Conservation (phyloP, 2,329 filamentous ascomycete species). For the Ophiocordyceps camponoti-leonardi region DNA sequence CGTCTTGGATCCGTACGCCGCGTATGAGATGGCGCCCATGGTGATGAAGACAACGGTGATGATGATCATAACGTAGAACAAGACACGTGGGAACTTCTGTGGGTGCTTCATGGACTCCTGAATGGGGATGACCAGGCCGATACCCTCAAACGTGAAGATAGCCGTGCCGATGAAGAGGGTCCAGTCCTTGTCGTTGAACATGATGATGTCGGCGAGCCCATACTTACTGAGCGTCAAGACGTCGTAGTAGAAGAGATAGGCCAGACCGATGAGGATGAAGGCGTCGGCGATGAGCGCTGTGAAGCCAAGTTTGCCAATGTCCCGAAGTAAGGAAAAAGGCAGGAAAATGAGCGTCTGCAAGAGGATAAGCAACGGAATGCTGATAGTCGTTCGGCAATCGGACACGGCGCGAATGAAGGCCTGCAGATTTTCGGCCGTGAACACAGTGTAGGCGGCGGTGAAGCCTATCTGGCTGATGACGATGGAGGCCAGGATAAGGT, state of each 20-base stretch:
- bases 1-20: slow-evolving; percentile 85
- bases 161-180: slow-evolving; percentile 96
- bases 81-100: slow-evolving; percentile 74
- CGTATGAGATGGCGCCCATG: slow-evolving; percentile 88
- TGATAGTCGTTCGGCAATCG: slow-evolving; percentile 69
- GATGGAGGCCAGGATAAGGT: slow-evolving; percentile 75
- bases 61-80: slow-evolving; percentile 83
- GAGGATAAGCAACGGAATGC: slow-evolving; percentile 78
- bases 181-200: slow-evolving; percentile 87
- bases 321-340: slow-evolving; percentile 80
- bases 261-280: slow-evolving; percentile 82
- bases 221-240: slow-evolving; percentile 62
- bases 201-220: slow-evolving; percentile 68
- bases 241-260: slow-evolving; percentile 94
- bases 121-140: slow-evolving; percentile 93
- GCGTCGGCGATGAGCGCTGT: slow-evolving; percentile 85
- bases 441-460: slow-evolving; percentile 89
- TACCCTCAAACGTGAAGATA: slow-evolving; percentile 97
- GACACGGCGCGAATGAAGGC: slow-evolving; percentile 88
- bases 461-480: slow-evolving; percentile 94
- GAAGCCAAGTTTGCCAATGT: slow-evolving; percentile 94
- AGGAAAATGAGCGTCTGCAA: slow-evolving; percentile 94
- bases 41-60: slow-evolving; percentile 82
- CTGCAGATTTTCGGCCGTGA: slow-evolving; percentile 88
- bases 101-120: slow-evolving; percentile 94